A percentile compares a stretch with the other conserved stretches of the same genome.
Conservation (phyloP, 108 stramenopile species). For the Cafeteria roenbergensis region DNA sequence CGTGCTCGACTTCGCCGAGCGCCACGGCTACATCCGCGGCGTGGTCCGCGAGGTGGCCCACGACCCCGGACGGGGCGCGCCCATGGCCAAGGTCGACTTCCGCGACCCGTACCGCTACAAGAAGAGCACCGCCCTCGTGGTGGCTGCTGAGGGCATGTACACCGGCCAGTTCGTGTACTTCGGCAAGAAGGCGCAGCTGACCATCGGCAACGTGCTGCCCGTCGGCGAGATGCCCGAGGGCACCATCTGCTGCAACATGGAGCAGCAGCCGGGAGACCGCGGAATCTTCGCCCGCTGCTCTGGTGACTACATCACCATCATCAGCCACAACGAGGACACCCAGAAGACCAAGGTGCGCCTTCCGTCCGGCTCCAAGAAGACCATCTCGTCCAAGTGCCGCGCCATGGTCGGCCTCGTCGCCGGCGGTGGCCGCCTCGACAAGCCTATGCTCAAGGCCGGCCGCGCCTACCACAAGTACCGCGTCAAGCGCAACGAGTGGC, state of each 20-base stretch:
- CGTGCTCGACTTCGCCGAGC: constrained; percentile 85
- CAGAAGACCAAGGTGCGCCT: constrained; percentile 92
- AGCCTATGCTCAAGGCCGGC: constrained; percentile 98
- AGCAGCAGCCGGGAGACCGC: constrained; percentile 81
- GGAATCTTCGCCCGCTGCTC: constrained; percentile 86
- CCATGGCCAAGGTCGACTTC: constrained; percentile 93
- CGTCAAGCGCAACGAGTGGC: constrained; percentile 99
- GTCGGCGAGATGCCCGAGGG: constrained; percentile 85
- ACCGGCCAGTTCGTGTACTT: constrained; percentile 76
- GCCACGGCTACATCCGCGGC: constrained; percentile 88
- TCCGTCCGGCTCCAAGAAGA: constrained; percentile 97
- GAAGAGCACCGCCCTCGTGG: constrained; percentile 75
- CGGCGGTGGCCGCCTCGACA: constrained; percentile 98
- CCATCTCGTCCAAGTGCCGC: constrained; percentile 70
- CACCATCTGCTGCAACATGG: constrained; percentile 95
- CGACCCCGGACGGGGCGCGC: constrained; percentile 94
- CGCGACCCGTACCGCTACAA: constrained; percentile 91
- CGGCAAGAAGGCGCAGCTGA: constrained; percentile 54
- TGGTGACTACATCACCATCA: constrained; percentile 90
- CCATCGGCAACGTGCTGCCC: constrained; percentile 90
- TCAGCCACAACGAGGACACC: constrained; percentile 96
- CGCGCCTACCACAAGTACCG: constrained; percentile 98
- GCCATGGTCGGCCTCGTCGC: constrained; percentile 97
- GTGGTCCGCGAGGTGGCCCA: constrained; percentile 96
- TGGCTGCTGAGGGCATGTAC: constrained; percentile 98